Base-by-base conservation (phyloP, 192 early-diverging fungal species). In the Coemansia sp. region DNA sequence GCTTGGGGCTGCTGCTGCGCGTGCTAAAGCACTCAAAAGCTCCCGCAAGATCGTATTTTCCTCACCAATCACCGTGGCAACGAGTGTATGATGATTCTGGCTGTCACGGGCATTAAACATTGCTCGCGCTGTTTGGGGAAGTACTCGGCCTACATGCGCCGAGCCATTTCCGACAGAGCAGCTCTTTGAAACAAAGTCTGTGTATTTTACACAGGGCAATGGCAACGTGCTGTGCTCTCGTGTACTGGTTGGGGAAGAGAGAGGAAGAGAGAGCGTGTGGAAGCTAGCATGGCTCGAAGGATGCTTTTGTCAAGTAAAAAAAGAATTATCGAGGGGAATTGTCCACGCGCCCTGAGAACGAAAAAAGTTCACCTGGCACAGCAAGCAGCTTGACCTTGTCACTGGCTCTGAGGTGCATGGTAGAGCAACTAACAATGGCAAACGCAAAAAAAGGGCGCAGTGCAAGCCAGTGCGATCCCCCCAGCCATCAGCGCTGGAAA, bases 281-380 rank as follows among this genome's bases (percentile, higher is more conserved):
- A 49, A 25, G 47, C n/a, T n/a, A n/a, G n/a, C n/a, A n/a, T n/a
- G n/a, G n/a, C n/a, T n/a, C n/a, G n/a, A n/a, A n/a, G n/a, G n/a
- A n/a, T n/a, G n/a, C n/a, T n/a, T n/a, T n/a, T n/a, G n/a, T n/a
- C n/a, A 27, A 27, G 20, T 22, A 49, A 49, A 45, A 49, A 27
- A 25, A 24, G 24, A 53, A 53, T 31, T 32, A 53, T 53, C 15
- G 27, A 53, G 29, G 27, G 51, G 17, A 49, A 49, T 49, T 49
- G 47, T 24, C 47, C 47, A 49, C 47, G 47, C 47, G 47, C 47
- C 47, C 47, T 49, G 47, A 49, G 47, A 49, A 49, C 47, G 47
- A 24, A 4, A n/a, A n/a, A n/a, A n/a, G n/a, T 15, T 25, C 32
- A 29, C 29, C 51, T n/a, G 51, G 51, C 51, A 25, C 51, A 53